Evolutionary conservation across 345 rosid species (phyloP), one percentile per base, ranked within the genome.

Genomic region (Eucalyptus erythrocorys): DNA sequence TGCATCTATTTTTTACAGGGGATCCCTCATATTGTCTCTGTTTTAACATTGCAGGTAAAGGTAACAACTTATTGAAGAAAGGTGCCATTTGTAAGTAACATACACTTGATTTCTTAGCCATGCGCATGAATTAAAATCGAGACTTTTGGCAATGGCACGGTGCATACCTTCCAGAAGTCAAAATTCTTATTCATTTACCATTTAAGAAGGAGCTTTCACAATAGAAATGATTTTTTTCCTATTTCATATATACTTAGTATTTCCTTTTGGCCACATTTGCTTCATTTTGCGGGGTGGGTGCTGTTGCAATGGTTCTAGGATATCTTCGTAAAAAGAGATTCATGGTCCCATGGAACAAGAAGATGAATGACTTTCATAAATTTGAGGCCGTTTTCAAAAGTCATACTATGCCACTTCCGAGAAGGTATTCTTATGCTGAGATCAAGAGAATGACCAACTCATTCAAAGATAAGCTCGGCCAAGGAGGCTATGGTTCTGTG

Each of bases 401-500:
- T 68, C 42, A 68, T 16, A 24, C 12, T 32, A 66, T 66, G 42
- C 10, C 42, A 66, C 16, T 16, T 16, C 79, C 4, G 1, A 90
- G 88, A 86, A 87, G 92, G 12, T 93, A 90, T 85, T 91, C 66
- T 32, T 94, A 71, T 86, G 84, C 88, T 2, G 68, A 91, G 5
- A 87, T 94, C 16, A 89, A 91, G 90, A 90, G 88, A 87, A 89
- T 92, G 59, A 92, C 91, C 21, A 68, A 86, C 50, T 91, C 93
- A 1, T 94, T 92, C 50, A 85, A n/a, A 49, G 82, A 86, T 13
- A 90, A 87, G 51, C 14, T 92, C 1, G 94, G 95, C 17, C 79
- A 90, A 88, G 93, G 94, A 64, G 94, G 94, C 42, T 91, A 80
- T 27, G 92, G 91, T 6, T 55, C 86, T 4, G 88, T 92, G 24